Percentiles rank a stretch among this genome's conserved stretches.
Conservation (phyloP, 805 yeast genomes). For the Metschnikowia dekortorum region DNA sequence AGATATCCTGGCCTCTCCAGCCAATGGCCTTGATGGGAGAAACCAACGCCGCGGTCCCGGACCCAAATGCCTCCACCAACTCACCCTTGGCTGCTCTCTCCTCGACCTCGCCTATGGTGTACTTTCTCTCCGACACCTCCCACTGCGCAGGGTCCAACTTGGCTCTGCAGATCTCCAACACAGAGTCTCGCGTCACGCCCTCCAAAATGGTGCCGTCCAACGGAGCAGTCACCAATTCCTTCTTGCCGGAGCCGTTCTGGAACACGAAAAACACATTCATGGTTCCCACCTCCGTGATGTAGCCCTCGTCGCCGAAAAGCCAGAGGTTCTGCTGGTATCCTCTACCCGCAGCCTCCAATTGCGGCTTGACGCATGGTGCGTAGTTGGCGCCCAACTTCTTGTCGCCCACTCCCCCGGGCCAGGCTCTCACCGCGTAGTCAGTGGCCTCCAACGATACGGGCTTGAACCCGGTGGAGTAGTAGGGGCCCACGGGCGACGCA, state of each 20-base stretch:
- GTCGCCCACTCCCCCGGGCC: conserved; percentile 99
- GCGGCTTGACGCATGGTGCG: conserved; percentile 93
- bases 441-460: conserved; percentile 94
- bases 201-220: conserved; percentile 95
- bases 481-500: conserved; percentile 96
- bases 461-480: conserved; percentile 83
- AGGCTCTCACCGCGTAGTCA: conserved; percentile 93
- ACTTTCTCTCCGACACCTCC: conserved; percentile 79
- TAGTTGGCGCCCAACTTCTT: conserved; percentile 95
- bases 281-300: conserved; percentile 95
- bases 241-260: conserved; percentile 75
- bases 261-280: conserved; percentile 93
- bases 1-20: conserved; percentile 66
- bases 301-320: conserved; percentile 86
- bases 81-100: conserved; percentile 77
- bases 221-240: conserved; percentile 93
- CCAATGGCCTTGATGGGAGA: conserved; percentile 89
- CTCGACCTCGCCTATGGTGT: conserved; percentile 73
- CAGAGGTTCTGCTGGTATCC: conserved; percentile 96
- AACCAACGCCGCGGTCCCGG: conserved; percentile 97
- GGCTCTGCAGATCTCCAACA: conserved; percentile 70
- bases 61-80: conserved; percentile 90
- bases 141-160: conserved; percentile 73
- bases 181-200: conserved; percentile 94
- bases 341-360: conserved; percentile 79